Evolutionary conservation across 1,139 yeast genomes (phyloP).

Genomic region (Chernovozyma sophiae-reginae): DNA sequence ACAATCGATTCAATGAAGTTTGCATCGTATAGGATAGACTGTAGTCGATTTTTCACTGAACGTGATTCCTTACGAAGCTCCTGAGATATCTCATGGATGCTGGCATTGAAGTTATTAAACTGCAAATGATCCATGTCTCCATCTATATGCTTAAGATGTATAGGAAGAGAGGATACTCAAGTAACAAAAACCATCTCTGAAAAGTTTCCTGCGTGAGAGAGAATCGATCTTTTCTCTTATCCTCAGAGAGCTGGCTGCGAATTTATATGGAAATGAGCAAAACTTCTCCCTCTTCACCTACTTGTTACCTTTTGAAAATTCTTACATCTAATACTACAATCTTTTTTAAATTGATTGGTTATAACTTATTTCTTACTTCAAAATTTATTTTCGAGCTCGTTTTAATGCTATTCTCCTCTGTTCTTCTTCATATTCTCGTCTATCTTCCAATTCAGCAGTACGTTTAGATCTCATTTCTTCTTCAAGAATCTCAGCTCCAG

Average conservation of each 20-base stretch:
- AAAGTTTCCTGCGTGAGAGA: no score
- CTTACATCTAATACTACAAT: no score
- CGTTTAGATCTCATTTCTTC: slow-evolving; percentile 70
- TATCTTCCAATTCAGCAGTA: slow-evolving; percentile 62
- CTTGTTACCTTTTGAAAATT: no score
- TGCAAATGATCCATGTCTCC: neutral
- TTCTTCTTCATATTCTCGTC: slow-evolving; percentile 56
- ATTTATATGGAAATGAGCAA: no score
- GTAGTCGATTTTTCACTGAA: slow-evolving; percentile 59
- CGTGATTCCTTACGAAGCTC: slow-evolving; percentile 50
- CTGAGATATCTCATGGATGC: slow-evolving; percentile 26
- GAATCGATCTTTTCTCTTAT: no score
- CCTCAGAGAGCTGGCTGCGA: no score
- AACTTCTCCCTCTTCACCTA: no score
- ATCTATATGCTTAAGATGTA: no score
- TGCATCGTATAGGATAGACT: slow-evolving; percentile 64
- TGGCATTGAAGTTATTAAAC: slow-evolving; percentile 6
- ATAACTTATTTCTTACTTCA: no score
- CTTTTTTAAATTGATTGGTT: no score
- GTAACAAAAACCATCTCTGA: no score
- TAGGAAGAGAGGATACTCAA: no score
- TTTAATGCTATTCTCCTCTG: slow-evolving; percentile 38
- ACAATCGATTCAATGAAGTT: slow-evolving; percentile 21
- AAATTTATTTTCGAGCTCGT: slow-evolving; percentile 15
- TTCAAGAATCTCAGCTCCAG: slow-evolving; percentile 78